phyloP scores from a whole-genome alignment of 2,329 filamentous ascomycete species.

The Cercospora zeina region DNA sequence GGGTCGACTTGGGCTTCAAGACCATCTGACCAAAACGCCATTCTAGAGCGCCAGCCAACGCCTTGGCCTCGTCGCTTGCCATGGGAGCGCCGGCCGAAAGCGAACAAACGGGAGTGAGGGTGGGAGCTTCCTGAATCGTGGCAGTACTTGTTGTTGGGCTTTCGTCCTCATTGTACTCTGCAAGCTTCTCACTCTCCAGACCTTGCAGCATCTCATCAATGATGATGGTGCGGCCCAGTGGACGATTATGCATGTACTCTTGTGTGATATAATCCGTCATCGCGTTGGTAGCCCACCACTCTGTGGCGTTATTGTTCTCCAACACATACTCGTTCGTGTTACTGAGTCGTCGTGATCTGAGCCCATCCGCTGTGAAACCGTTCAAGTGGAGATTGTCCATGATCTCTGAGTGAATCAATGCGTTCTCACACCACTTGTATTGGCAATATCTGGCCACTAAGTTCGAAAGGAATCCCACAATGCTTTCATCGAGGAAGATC shows the following conservation, averaged over 20 bases:
- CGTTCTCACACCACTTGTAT: slow-evolving; percentile 4
- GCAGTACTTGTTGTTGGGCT: slow-evolving; percentile 4
- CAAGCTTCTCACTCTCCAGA: slow-evolving; percentile 10
- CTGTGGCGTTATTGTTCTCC: background rate
- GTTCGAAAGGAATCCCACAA: background rate
- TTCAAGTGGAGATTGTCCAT: background rate
- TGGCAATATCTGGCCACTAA: background rate
- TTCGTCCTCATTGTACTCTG: slow-evolving; percentile 8
- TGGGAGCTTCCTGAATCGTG: slow-evolving; percentile 3
- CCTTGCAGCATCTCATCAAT: slow-evolving; percentile 10
- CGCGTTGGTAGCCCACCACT: slow-evolving; percentile 10
- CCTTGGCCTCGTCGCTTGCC: background rate
- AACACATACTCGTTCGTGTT: slow-evolving; percentile 1
- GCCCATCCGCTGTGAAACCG: background rate
- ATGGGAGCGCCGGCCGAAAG: background rate
- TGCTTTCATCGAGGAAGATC: background rate
- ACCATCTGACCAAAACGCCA: slow-evolving; percentile 6
- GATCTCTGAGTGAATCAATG: slow-evolving; percentile 4
- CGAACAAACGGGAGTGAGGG: slow-evolving; percentile 1
- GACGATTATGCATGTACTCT: background rate
- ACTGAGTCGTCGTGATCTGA: background rate
- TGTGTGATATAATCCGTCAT: slow-evolving; percentile 5
- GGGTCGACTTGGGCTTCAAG: background rate
- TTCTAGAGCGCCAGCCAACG: background rate
- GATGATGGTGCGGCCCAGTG: background rate